Evolutionary conservation across 2,329 filamentous ascomycete species (phyloP).

Genomic region (Ophiostoma himal-ulmi): DNA sequence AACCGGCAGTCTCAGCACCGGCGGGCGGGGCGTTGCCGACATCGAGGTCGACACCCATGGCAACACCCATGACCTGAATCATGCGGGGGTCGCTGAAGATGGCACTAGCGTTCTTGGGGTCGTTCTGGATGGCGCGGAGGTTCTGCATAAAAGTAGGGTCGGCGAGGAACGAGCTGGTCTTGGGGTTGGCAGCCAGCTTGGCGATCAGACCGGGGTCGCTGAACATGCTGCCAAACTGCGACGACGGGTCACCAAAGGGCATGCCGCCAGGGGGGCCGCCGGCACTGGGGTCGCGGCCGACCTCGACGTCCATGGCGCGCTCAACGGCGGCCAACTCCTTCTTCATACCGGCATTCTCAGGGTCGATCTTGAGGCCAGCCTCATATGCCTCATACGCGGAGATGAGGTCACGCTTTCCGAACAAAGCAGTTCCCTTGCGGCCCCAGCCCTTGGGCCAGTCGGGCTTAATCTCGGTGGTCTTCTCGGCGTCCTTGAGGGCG

Average conservation of each 20-base stretch:
- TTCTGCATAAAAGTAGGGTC: constrained; percentile 88
- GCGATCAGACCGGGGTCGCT: constrained; percentile 82
- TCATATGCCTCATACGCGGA: constrained; percentile 87
- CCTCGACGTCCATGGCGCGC: constrained; percentile 76
- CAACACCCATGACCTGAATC: constrained; percentile 86
- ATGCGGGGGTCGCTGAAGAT: constrained; percentile 87
- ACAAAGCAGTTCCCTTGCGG: constrained; percentile 84
- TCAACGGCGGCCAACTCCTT: constrained; percentile 78
- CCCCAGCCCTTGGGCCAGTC: constrained; percentile 98
- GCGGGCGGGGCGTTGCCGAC: constrained; percentile 40
- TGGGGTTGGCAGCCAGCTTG: constrained; percentile 91
- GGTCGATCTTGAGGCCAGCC: constrained; percentile 87
- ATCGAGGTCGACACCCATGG: constrained; percentile 90
- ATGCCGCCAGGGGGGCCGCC: constrained; percentile 48
- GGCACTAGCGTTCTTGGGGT: constrained; percentile 71
- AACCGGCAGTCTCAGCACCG: constrained; percentile 30
- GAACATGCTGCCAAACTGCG: constrained; percentile 76
- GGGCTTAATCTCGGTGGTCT: constrained; percentile 89
- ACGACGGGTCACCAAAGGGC: constrained; percentile 18
- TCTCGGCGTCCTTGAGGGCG: constrained; percentile 83
- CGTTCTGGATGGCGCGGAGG: constrained; percentile 71
- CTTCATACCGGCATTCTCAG: constrained; percentile 87
- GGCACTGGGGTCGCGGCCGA: constrained; percentile 16
- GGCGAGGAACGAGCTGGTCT: constrained; percentile 74
- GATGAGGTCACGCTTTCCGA: constrained; percentile 79